Evolutionary conservation across 2,329 filamentous ascomycete species (phyloP).

Genomic region (Diplodia sapinea): DNA sequence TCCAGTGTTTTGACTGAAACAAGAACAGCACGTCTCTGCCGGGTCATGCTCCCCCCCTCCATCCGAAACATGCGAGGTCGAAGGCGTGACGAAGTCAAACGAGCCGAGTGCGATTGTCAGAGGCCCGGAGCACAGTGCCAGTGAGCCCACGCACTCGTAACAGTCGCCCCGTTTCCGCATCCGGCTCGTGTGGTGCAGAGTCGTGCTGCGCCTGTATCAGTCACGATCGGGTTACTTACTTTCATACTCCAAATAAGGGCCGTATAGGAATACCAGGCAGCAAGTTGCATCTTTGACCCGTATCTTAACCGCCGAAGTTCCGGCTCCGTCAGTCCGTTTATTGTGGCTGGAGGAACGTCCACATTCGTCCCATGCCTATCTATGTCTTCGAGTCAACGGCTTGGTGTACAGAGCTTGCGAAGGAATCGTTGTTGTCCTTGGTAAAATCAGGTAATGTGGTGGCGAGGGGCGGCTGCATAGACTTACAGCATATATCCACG

Average conservation of each 20-base stretch:
- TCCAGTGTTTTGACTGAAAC: background rate
- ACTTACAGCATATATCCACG: constrained; percentile 46
- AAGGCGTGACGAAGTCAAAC: background rate
- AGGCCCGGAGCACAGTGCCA: background rate
- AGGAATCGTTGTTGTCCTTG: background rate
- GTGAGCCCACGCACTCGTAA: background rate
- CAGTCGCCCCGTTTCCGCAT: background rate
- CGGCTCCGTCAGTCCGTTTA: constrained; percentile 37
- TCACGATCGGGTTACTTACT: constrained; percentile 29
- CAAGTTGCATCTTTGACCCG: constrained; percentile 49
- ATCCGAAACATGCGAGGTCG: background rate
- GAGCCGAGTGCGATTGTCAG: background rate
- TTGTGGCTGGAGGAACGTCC: constrained; percentile 34
- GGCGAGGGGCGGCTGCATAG: background rate
- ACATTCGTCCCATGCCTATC: constrained; percentile 43
- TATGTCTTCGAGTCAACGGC: constrained; percentile 15
- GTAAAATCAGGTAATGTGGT: background rate
- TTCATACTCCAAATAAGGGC: constrained; percentile 47
- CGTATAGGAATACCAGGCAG: constrained; percentile 50
- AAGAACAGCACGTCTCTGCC: constrained; percentile 17
- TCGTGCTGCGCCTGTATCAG: constrained; percentile 3
- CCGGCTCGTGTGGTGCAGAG: background rate
- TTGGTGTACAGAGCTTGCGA: background rate
- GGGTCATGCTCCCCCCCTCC: background rate
- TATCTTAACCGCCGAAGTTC: constrained; percentile 41